These are phyloP conservation scores for Plicaturopsis crispa DNA, from an alignment of 768 basidiomycete species.

Conservation along the genomic window DNA sequence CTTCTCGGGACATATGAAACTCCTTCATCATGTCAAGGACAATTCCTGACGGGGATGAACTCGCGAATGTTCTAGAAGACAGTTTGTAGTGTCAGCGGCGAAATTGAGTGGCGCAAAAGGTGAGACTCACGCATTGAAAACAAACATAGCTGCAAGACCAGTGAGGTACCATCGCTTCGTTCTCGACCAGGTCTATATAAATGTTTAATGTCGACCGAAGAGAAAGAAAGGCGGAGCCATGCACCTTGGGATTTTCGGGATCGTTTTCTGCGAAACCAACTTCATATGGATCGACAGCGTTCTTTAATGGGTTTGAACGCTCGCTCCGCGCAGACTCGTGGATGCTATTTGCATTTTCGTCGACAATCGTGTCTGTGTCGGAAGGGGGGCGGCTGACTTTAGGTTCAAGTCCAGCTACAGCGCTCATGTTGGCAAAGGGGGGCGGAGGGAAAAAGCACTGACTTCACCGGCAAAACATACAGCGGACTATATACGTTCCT, in stretches of 20 bases:
- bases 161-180: slow-evolving; percentile 44
- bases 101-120: not conserved
- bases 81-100: not conserved
- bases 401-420: no score
- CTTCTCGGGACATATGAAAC: slow-evolving; percentile 42
- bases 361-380: no score
- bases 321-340: no score
- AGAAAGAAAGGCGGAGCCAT: slow-evolving; percentile 7
- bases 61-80: slow-evolving; percentile 48
- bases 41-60: slow-evolving; percentile 49
- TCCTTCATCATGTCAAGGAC: slow-evolving; percentile 33
- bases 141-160: slow-evolving; percentile 37
- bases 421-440: no score
- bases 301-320: not conserved
- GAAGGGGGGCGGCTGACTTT: no score
- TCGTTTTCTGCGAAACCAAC: slow-evolving; percentile 28
- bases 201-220: not conserved
- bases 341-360: no score
- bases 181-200: slow-evolving; percentile 40
- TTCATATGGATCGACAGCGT: slow-evolving; percentile 18
- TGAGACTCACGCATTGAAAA: slow-evolving; percentile 43
- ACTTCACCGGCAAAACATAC: no score
- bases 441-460: no score
- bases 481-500: no score
- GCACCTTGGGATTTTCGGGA: slow-evolving; percentile 38